Base-by-base conservation (phyloP, 2,329 filamentous ascomycete species). In the Thermoascus crustaceus region DNA sequence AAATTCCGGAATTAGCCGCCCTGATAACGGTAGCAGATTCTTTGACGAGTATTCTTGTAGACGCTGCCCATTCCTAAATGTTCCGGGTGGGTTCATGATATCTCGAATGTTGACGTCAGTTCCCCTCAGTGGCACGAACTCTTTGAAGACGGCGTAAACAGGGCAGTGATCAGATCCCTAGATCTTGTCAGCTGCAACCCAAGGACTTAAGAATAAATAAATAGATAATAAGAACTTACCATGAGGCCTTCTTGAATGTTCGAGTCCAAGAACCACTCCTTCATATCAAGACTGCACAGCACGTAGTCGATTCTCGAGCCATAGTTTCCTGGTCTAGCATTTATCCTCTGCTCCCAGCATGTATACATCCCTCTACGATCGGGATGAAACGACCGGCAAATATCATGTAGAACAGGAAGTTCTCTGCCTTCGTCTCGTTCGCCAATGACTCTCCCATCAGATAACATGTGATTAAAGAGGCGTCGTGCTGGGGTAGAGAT, bases 141-240 rank as follows among this genome's bases (percentile, higher is more conserved):
- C 76, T 11, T 79, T 76, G 16, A 93, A 68, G 2, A 74, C 71
- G 1, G 80, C 86, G 57, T 82, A 96, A 1, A 96, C 89, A 0
- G 91, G 91, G 50, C 91, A 98, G 58, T 98, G 91, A 54, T 98
- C 91, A 1, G 89, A 96, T 0, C 91, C 91, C 73, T 74, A n/a
- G n/a, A n/a, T n/a, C n/a, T n/a, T n/a, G n/a, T n/a, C n/a, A n/a
- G n/a, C n/a, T n/a, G n/a, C n/a, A n/a, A n/a, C 24, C 21, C 2
- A 7, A 10, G 31, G 9, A 22, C 34, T 59, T 44, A 59, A 50
- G 38, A 30, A 19, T 11, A 11, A 18, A 26, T 18, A 22, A 24
- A 2, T 23, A 14, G 2, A 27, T 29, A 17, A 5, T 5, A 5
- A 21, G 27, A 19, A 38, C 57, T 27, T 50, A 73, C 71, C 66